Percentiles rank a stretch among this genome's conserved stretches.
Evolutionary conservation across 306 rosid genomes (phyloP).

Genomic region (Cyamopsis tetragonoloba): DNA sequence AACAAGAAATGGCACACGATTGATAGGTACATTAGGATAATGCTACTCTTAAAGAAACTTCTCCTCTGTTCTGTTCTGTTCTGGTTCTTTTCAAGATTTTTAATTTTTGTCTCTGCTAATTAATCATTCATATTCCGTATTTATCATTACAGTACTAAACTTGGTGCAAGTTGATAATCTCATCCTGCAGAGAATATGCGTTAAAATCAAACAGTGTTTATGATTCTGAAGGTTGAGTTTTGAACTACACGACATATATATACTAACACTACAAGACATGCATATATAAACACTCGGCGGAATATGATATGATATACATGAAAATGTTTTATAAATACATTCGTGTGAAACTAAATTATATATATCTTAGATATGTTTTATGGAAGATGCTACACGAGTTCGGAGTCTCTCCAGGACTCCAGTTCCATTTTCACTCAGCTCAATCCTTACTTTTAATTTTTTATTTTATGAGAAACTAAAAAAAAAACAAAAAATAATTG

Average conservation of each 20-base stretch:
- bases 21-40: neutral
- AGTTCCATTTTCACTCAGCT: too few species aligned
- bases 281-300: too few species aligned
- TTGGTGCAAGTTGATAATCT: too few species aligned
- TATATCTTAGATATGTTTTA: neutral
- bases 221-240: slow-evolving; percentile 7
- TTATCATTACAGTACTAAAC: too few species aligned
- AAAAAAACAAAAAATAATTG: too few species aligned
- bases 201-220: neutral
- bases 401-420: too few species aligned
- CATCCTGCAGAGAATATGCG: neutral
- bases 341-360: neutral
- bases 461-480: too few species aligned
- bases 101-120: neutral
- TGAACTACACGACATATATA: too few species aligned
- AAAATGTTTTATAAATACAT: neutral
- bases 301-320: neutral
- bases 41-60: neutral
- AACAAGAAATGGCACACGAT: neutral
- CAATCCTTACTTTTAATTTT: too few species aligned
- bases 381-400: neutral
- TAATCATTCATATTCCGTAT: too few species aligned
- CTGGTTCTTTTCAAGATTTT: too few species aligned
- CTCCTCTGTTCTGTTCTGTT: slow-evolving; percentile 1
- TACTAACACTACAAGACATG: too few species aligned